A percentile compares a stretch with the other conserved stretches of the same genome.
These are phyloP conservation scores for Rhexocercosporidium sp. DNA, from an alignment of 2,329 filamentous ascomycete species.

Conservation along the genomic window DNA sequence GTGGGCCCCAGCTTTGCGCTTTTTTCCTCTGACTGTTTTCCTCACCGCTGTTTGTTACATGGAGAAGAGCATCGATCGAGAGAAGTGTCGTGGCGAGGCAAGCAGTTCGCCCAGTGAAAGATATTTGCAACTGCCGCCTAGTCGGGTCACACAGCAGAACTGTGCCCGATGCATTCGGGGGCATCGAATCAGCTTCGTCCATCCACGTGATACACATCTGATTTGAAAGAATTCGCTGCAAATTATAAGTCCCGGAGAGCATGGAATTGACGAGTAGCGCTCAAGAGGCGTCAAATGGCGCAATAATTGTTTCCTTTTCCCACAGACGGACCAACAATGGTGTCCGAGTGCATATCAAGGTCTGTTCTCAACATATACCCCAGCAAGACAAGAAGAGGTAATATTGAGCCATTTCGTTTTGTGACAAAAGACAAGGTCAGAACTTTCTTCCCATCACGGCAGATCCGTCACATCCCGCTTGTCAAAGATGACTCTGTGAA, in stretches of 20 bases:
- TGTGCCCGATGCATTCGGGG: neutral
- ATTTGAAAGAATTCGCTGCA: neutral
- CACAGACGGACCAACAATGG: neutral
- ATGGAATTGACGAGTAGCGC: constrained; percentile 1
- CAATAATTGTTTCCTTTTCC: neutral
- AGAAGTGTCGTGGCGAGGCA: constrained; percentile 22
- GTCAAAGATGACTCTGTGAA: constrained; percentile 1
- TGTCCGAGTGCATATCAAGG: constrained; percentile 1
- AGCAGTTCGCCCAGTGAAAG: constrained; percentile 16
- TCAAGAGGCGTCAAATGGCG: neutral
- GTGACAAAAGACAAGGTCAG: neutral
- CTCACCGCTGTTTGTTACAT: constrained; percentile 37
- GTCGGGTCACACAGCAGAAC: constrained; percentile 28
- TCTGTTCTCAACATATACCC: neutral
- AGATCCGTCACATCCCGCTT: neutral
- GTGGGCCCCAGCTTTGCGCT: neutral
- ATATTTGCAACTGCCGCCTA: constrained; percentile 21
- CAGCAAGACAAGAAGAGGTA: neutral
- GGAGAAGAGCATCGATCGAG: constrained; percentile 31
- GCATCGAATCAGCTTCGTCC: neutral
- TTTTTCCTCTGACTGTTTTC: constrained; percentile 1
- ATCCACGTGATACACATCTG: constrained; percentile 12
- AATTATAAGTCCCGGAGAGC: neutral
- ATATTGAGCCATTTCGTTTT: neutral
- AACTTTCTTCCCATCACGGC: neutral